Percentiles rank a stretch among this genome's conserved stretches.
phyloP scores from a whole-genome alignment of 164 flowering plant genomes.

The Houttuynia cordata region DNA sequence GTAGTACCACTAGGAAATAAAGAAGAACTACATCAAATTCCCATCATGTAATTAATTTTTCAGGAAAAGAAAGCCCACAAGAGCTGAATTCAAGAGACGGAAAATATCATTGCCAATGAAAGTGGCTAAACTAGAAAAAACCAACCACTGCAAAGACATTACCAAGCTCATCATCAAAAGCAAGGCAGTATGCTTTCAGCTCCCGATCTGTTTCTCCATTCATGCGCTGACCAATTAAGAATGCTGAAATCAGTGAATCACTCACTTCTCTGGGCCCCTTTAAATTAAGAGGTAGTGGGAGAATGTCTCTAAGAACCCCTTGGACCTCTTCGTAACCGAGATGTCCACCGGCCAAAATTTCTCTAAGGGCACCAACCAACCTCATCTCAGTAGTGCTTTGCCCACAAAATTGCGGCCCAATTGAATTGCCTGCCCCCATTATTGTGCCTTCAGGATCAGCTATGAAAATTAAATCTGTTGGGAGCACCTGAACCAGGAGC shows the following conservation, averaged over 20 bases:
- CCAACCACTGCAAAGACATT: conserved; percentile 5
- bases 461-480: conserved; percentile 68
- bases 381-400: conserved; percentile 66
- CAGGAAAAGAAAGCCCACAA: background rate
- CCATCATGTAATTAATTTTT: background rate
- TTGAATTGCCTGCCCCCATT: conserved; percentile 65
- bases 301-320: conserved; percentile 80
- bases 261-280: conserved; percentile 26
- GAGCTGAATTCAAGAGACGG: background rate
- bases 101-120: background rate
- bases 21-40: background rate
- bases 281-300: conserved; percentile 44
- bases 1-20: background rate
- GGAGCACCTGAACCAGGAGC: conserved; percentile 50
- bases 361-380: conserved; percentile 92
- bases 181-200: conserved; percentile 95
- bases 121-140: background rate
- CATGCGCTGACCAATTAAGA: conserved; percentile 97
- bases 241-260: conserved; percentile 81
- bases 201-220: conserved; percentile 95
- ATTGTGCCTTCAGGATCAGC: conserved; percentile 97
- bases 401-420: conserved; percentile 77
- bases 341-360: conserved; percentile 96
- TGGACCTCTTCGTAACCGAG: conserved; percentile 96
- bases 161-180: conserved; percentile 95